Base-by-base conservation (phyloP, 129 eudicot species). In the Arctium lappa region DNA sequence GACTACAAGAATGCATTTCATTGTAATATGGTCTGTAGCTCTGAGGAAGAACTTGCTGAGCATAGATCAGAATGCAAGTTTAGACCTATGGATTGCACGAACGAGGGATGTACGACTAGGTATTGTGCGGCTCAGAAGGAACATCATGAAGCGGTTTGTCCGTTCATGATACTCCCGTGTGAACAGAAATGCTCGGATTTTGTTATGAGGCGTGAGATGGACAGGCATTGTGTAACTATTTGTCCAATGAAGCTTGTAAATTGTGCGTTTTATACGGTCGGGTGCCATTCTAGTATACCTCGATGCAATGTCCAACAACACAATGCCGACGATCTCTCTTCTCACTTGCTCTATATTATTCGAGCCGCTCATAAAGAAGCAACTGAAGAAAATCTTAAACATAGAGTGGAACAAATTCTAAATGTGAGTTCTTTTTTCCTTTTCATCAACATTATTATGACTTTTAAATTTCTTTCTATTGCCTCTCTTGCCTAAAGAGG, bases 151-250 rank as follows among this genome's bases (percentile, higher is more conserved):
- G 89, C 97, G 0, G n/a, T 88, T 33, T 95, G 99, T 50, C 99
- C 98, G 32, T 95, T 95, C 36, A 93, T 91, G 88, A 82, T 95
- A 62, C 92, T 95, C 42, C 89, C 88, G 7, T 95, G 99, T 80
- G 99, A 95, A 72, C 99, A 95, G 87, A 91, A 93, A 40, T 95
- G 99, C 82, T 70, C 91, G 16, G 91, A 79, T 6, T 83, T 9
- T 60, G 79, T 95, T 50, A 87, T 93, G 97, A 93, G 99, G 87
- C 91, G 98, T 8, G 99, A 95, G 33, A 95, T 95, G 99, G 98
- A 95, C 82, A 85, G 93, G 72, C 99, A 95, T 83, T 95, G 99
- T 78, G 90, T 95, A 27, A 95, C 99, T 62, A 76, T 86, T 29
- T 95, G 99, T 83, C 97, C 97, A 8, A 93, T 91, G 98, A 93